Base-by-base conservation (phyloP, 257 asterid species). In the Forsythia viridissima region DNA sequence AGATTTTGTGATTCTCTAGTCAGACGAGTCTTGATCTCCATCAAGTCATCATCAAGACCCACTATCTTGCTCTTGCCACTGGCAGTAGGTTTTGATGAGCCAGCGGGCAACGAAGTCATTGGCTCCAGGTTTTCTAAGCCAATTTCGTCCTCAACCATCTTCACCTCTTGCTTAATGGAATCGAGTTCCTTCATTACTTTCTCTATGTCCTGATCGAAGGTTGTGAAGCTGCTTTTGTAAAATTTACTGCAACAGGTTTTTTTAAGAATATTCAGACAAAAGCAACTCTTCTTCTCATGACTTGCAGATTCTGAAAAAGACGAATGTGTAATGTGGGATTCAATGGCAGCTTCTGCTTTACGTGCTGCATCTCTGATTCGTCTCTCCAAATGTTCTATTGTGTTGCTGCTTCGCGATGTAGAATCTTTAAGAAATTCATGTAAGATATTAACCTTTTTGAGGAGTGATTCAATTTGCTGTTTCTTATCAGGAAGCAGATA, bases 41-140 rank as follows among this genome's bases (percentile, higher is more conserved):
- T 3, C 66, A 78, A 10, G 2, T 79, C 75, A 16, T 42, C 37
- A 5, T 55, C 77, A 43, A 77, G 24, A 40, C 85, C 85, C 69
- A 77, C 85, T 34, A 77, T 76, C 15, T 3, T 42, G 15, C 44
- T 72, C 74, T 63, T 70, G 44, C 74, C 70, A 52, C 9, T 46
- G 3, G 51, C 20, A 55, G 55, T 0, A 8, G 55, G 55, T 46
- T 3, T 8, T 2, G 7, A 11, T 11, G 55, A 46, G 34, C 24
- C 24, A 24, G 24, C 24, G 0, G 24, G 24, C 0, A 24, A 24
- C 24, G 24, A 24, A 24, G 24, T 24, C 24, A 0, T 24, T 24
- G 24, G 24, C 24, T 24, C 24, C 24, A 24, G 24, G 24, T 24
- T 24, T 24, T 24, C 24, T 24, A 24, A 24, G 0, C 24, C 24